Conservation (phyloP, 2,329 filamentous ascomycete species). For the Coniochaeta sp. region DNA sequence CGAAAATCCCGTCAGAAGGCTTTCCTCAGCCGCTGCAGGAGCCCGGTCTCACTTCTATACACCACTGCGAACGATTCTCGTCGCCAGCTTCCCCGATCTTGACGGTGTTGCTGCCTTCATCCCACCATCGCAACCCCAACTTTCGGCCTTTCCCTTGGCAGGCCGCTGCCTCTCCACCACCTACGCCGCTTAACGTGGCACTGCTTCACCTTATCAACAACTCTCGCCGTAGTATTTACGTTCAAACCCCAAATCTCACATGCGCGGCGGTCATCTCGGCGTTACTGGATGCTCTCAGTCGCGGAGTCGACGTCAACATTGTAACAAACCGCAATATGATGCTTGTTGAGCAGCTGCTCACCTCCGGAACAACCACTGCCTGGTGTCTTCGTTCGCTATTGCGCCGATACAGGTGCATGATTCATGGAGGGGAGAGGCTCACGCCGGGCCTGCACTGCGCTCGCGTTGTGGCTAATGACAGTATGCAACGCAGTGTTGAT, state of each 20-base stretch:
- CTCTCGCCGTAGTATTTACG: constrained; percentile 52
- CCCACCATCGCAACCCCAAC: constrained; percentile 61
- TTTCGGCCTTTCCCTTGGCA: constrained; percentile 53
- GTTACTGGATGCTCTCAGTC: constrained; percentile 50
- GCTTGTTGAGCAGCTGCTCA: constrained; percentile 73
- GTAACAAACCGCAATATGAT: constrained; percentile 64
- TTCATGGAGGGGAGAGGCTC: not conserved
- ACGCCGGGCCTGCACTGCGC: not conserved
- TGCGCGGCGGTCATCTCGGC: constrained; percentile 54
- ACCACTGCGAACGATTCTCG: constrained; percentile 8
- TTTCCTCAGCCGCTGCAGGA: not conserved
- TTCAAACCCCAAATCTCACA: constrained; percentile 76
- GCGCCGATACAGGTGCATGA: constrained; percentile 36
- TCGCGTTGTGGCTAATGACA: not conserved
- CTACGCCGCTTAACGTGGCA: constrained; percentile 61
- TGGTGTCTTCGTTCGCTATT: constrained; percentile 54
- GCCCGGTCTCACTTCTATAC: constrained; percentile 14
- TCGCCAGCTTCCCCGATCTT: constrained; percentile 22
- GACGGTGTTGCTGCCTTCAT: constrained; percentile 64
- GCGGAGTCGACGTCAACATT: constrained; percentile 62
- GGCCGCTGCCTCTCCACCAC: constrained; percentile 39
- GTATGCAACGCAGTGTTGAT: constrained; percentile 5
- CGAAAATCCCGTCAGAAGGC: not conserved
- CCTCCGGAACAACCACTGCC: constrained; percentile 65
- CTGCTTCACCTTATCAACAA: constrained; percentile 52